A percentile compares a stretch with the other conserved stretches of the same genome.
Conservation (phyloP, 2,329 filamentous ascomycete species). For the Tothia fuscella region DNA sequence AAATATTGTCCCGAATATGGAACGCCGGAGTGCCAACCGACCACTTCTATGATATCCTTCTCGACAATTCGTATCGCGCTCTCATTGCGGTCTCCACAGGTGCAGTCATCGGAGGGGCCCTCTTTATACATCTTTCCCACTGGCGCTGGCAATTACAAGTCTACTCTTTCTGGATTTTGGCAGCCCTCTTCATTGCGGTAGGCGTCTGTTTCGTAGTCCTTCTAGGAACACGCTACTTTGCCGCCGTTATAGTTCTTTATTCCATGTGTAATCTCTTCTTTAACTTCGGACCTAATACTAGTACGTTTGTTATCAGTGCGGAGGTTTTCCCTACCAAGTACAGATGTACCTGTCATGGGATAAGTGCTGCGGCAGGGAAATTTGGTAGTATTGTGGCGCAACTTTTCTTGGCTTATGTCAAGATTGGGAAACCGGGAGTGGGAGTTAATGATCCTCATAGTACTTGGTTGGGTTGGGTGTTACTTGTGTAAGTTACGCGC, state of each 20-base stretch:
- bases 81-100: conserved; percentile 10
- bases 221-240: conserved; percentile 6
- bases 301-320: conserved; percentile 1
- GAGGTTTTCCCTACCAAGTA: conserved; percentile 46
- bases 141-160: conserved; percentile 8
- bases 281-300: conserved; percentile 8
- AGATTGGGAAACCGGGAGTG: conserved; percentile 4
- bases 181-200: conserved; percentile 5
- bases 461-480: conserved; percentile 9
- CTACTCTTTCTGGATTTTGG: conserved; percentile 10
- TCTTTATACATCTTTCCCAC: conserved; percentile 7
- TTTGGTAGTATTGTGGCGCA: conserved; percentile 24
- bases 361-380: conserved; percentile 42
- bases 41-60: conserved; percentile 1
- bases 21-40: conserved; percentile 10
- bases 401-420: conserved; percentile 9
- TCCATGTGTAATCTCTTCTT: conserved; percentile 10
- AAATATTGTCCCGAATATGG: conserved; percentile 25
- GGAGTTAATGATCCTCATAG: conserved; percentile 9
- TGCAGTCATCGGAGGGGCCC: conserved; percentile 3
- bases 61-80: conserved; percentile 10
- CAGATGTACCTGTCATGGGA: conserved; percentile 41
- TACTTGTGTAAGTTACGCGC: conserved; percentile 4
- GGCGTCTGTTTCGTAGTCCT: conserved; percentile 9
- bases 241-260: conserved; percentile 9